Evolutionary conservation across 2,329 filamentous ascomycete genomes (phyloP).

Genomic region (Aspergillus piperis): DNA sequence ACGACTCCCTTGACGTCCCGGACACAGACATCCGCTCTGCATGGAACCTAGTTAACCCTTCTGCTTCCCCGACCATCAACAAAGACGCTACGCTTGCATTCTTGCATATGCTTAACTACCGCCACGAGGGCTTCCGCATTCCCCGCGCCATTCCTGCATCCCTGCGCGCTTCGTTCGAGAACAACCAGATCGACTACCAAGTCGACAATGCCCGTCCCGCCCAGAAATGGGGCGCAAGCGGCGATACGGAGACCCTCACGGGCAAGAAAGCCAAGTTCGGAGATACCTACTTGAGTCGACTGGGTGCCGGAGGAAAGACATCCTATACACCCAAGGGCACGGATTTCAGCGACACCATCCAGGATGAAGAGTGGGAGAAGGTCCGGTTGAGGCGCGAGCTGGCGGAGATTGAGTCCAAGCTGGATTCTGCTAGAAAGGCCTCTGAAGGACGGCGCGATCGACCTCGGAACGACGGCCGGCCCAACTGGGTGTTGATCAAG

Average conservation of each 20-base stretch:
- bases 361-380: slow-evolving; percentile 94
- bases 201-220: slow-evolving; percentile 72
- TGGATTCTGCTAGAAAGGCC: slow-evolving; percentile 76
- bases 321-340: slow-evolving; percentile 82
- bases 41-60: slow-evolving; percentile 97
- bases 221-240: slow-evolving; percentile 76
- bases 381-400: slow-evolving; percentile 92
- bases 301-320: slow-evolving; percentile 74
- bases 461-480: slow-evolving; percentile 65
- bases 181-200: slow-evolving; percentile 95
- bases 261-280: slow-evolving; percentile 97
- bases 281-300: slow-evolving; percentile 88
- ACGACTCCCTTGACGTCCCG: slow-evolving; percentile 67
- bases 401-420: slow-evolving; percentile 82
- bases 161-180: slow-evolving; percentile 88
- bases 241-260: slow-evolving; percentile 77
- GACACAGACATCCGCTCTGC: slow-evolving; percentile 82
- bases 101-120: slow-evolving; percentile 92
- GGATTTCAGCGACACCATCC: slow-evolving; percentile 82
- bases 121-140: slow-evolving; percentile 93
- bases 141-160: slow-evolving; percentile 88
- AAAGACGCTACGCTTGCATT: slow-evolving; percentile 95
- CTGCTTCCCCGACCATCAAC: slow-evolving; percentile 76
- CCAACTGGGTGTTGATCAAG: slow-evolving; percentile 88
- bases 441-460: slow-evolving; percentile 62